Conservation (phyloP, 1,139 yeast species). For the Kurtzmaniella quercitrusa region DNA sequence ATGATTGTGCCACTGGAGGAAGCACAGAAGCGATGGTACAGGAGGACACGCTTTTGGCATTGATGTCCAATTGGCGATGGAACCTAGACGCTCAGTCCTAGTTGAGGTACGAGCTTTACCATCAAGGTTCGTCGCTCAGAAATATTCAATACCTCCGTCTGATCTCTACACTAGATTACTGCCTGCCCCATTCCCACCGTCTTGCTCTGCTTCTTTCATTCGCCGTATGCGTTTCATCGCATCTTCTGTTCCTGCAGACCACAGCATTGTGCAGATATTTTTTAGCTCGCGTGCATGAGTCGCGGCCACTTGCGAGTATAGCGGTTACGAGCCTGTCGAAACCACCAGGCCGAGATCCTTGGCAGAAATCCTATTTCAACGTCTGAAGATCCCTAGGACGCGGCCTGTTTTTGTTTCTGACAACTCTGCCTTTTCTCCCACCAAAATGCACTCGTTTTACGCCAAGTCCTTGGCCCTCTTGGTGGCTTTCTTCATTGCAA, state of each 20-base stretch:
- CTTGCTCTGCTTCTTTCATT: no score
- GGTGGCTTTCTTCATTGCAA: constrained; percentile 2
- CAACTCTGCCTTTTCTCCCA: not conserved
- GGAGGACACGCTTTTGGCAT: no score
- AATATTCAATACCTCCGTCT: not conserved
- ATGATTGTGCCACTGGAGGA: not conserved
- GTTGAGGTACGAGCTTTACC: no score
- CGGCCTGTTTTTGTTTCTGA: not conserved
- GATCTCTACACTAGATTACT: no score
- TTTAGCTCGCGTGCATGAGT: not conserved
- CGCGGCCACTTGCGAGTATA: not conserved
- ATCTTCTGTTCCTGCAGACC: not conserved
- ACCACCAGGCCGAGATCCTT: not conserved
- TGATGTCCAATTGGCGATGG: not conserved
- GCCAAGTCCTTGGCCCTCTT: constrained; percentile 2
- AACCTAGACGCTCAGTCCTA: no score
- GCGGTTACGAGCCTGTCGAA: not conserved
- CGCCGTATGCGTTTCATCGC: no score
- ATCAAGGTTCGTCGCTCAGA: no score
- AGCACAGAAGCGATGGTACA: not conserved
- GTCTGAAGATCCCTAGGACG: not conserved
- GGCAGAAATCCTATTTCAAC: not conserved
- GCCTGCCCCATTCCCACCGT: not conserved
- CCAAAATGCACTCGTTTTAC: constrained; percentile 1
- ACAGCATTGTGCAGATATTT: not conserved